Evolutionary conservation across 805 yeast species (phyloP).

Genomic region (Saturnispora saitoi): DNA sequence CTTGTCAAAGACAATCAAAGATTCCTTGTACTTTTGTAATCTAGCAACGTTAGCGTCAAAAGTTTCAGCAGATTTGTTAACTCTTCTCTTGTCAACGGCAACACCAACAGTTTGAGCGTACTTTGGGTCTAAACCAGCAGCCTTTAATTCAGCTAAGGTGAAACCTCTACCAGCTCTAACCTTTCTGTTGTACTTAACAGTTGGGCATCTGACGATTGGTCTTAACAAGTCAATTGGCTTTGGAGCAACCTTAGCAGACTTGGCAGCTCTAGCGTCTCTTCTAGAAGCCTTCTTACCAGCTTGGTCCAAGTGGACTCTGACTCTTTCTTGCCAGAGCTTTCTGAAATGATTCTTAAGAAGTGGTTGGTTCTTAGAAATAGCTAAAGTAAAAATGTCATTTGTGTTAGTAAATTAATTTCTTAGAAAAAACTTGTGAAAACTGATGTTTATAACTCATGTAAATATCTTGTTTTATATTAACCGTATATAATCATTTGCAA

Average conservation of each 20-base stretch:
- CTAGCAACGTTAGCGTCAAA: constrained; percentile 92
- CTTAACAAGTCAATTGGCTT: constrained; percentile 93
- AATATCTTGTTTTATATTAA: too few species aligned
- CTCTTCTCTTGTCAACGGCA: constrained; percentile 99
- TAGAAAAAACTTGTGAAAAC: not conserved
- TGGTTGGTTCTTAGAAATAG: constrained; percentile 98
- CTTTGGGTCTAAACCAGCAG: constrained; percentile 88
- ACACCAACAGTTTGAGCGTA: constrained; percentile 98
- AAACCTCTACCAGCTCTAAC: constrained; percentile 99
- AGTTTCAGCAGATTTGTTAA: constrained; percentile 94
- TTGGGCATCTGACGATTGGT: constrained; percentile 98
- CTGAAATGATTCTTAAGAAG: constrained; percentile 99
- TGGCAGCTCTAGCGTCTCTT: constrained; percentile 87
- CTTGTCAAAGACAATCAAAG: constrained; percentile 94
- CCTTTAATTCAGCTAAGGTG: constrained; percentile 95
- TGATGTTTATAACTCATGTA: too few species aligned
- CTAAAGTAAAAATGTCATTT: constrained; percentile 37
- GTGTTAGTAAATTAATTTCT: constrained; percentile 16
- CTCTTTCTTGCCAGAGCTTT: constrained; percentile 99
- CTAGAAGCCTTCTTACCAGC: constrained; percentile 98
- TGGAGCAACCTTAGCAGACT: constrained; percentile 95
- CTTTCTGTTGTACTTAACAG: constrained; percentile 98
- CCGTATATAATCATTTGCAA: too few species aligned
- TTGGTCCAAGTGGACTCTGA: constrained; percentile 99
- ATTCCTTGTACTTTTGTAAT: constrained; percentile 92